phyloP scores from a whole-genome alignment of 2,329 filamentous ascomycete genomes.

The Alternaria burnsii region DNA sequence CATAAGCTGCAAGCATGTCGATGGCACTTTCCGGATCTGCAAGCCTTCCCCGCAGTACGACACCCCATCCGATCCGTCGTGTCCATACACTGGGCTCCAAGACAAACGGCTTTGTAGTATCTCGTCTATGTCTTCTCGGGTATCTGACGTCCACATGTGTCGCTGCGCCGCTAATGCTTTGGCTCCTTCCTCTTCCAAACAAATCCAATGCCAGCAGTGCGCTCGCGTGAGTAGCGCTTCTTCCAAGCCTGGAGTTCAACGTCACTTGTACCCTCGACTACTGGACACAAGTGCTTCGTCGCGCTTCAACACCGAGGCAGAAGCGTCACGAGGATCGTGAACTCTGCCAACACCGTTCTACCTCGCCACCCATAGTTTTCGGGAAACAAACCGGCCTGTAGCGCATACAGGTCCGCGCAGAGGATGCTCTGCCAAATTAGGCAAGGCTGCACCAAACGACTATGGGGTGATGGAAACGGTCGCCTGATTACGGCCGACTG shows the following conservation, averaged over 20 bases:
- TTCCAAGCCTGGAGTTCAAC: not conserved
- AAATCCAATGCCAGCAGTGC: not conserved
- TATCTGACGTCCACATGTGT: not conserved
- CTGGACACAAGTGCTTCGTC: conserved; percentile 13
- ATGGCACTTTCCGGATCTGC: conserved; percentile 15
- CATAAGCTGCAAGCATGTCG: conserved; percentile 7
- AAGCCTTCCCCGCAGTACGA: conserved; percentile 18
- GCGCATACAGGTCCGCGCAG: not conserved
- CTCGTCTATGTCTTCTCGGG: not conserved
- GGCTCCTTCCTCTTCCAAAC: not conserved
- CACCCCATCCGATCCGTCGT: conserved; percentile 4
- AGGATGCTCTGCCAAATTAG: conserved; percentile 1
- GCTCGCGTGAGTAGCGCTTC: not conserved
- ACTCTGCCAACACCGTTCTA: conserved; percentile 4
- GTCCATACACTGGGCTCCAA: conserved; percentile 1
- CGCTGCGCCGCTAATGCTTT: not conserved
- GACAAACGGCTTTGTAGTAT: conserved; percentile 3
- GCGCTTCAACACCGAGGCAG: conserved; percentile 24
- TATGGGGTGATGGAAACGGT: not conserved
- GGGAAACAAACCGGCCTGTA: conserved; percentile 2
- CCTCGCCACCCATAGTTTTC: conserved; percentile 1
- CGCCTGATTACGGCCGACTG: conserved; percentile 8
- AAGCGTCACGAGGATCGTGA: conserved; percentile 28
- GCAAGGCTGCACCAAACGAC: conserved; percentile 3
- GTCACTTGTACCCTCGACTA: conserved; percentile 2